These are phyloP conservation scores for Paramecium pentaurelia DNA, from an alignment of 73 alveolate genomes.

Conservation along the genomic window DNA sequence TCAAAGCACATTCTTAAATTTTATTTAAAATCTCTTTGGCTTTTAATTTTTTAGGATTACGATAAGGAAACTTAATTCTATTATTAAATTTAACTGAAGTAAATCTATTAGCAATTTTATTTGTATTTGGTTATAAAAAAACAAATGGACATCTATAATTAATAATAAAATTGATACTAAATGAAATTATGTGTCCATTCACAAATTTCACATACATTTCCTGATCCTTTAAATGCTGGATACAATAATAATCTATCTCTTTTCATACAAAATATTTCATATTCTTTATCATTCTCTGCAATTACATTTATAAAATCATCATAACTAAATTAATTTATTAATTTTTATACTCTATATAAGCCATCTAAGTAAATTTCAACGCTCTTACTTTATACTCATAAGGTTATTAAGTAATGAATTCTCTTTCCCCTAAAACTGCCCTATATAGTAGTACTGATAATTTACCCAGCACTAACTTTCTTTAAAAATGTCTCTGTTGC, in stretches of 20 bases:
- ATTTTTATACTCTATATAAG: background rate
- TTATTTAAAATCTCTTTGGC: background rate
- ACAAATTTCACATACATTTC: conserved; percentile 29
- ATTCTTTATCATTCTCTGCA: background rate
- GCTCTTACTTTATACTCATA: conserved; percentile 21
- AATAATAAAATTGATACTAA: background rate
- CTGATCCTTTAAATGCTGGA: conserved; percentile 15
- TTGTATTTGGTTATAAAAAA: conserved; percentile 14
- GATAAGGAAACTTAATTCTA: conserved; percentile 4
- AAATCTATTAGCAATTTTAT: conserved; percentile 6
- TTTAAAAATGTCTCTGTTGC: conserved; percentile 15
- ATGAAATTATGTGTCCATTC: conserved; percentile 46
- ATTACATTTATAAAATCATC: background rate
- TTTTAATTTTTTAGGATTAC: background rate
- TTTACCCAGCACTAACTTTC: background rate
- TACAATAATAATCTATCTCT: background rate
- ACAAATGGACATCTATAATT: conserved; percentile 29
- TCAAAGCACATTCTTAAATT: background rate
- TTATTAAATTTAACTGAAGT: background rate
- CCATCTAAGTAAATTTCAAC: background rate
- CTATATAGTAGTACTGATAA: background rate
- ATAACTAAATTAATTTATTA: background rate
- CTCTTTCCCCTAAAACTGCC: conserved; percentile 39
- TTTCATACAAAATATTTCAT: conserved; percentile 3
- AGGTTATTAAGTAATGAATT: conserved; percentile 4